phyloP scores from a whole-genome alignment of 106 monocot genomes.

The Platanthera guangdongensis region DNA sequence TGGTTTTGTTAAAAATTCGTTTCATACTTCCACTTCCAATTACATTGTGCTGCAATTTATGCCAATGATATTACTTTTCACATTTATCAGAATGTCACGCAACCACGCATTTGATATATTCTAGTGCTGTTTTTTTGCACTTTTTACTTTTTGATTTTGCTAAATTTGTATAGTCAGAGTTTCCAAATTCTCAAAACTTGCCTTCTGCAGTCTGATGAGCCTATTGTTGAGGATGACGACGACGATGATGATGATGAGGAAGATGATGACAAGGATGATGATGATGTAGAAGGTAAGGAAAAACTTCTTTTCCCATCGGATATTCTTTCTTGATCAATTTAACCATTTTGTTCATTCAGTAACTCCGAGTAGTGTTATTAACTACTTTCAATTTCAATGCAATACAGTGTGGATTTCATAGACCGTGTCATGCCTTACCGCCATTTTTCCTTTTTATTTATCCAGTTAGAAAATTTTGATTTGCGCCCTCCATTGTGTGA shows the following conservation, averaged over 20 bases:
- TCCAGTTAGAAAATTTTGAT: background rate
- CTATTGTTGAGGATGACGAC: constrained; percentile 14
- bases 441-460: background rate
- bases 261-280: constrained; percentile 10
- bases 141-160: background rate
- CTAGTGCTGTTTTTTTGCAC: background rate
- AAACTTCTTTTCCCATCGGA: background rate
- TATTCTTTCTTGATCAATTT: background rate
- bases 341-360: background rate
- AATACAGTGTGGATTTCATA: background rate
- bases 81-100: background rate
- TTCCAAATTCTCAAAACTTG: background rate
- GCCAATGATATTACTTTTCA: background rate
- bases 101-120: background rate
- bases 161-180: background rate
- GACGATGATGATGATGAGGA: constrained; percentile 7
- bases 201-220: constrained; percentile 4
- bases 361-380: background rate
- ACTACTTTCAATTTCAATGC: background rate
- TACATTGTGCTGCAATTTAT: background rate
- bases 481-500: background rate
- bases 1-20: background rate
- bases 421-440: background rate
- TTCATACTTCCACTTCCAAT: background rate
- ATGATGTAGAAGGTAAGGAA: constrained; percentile 8